A percentile compares a stretch with the other conserved stretches of the same genome.
Conservation (phyloP, 2,329 filamentous ascomycete genomes). For the Lecanosticta acicola region DNA sequence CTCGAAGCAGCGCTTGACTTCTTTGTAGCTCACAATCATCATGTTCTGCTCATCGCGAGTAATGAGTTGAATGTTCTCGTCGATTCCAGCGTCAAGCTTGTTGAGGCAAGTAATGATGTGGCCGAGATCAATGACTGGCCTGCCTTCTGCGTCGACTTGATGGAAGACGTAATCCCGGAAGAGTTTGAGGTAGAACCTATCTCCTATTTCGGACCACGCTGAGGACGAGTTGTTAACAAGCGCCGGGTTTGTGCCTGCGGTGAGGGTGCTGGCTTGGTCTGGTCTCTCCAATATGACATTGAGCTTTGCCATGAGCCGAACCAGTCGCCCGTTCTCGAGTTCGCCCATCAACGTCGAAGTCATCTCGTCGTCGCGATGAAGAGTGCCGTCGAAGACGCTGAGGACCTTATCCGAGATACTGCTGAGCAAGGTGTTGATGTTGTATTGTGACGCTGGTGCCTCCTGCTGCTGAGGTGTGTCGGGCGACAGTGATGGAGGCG, state of each 20-base stretch:
- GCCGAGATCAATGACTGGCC: conserved; percentile 76
- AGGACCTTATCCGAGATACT: conserved; percentile 74
- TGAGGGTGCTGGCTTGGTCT: conserved; percentile 51
- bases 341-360: conserved; percentile 68
- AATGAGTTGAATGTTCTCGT: conserved; percentile 78
- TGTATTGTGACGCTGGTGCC: conserved; percentile 47
- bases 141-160: conserved; percentile 79
- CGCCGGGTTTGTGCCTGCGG: conserved; percentile 26
- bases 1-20: conserved; percentile 65
- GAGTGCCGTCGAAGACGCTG: conserved; percentile 66
- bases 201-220: conserved; percentile 82
- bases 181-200: conserved; percentile 86
- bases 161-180: conserved; percentile 98
- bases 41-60: conserved; percentile 87
- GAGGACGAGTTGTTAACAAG: conserved; percentile 29
- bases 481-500: conserved; percentile 43
- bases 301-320: conserved; percentile 75
- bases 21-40: conserved; percentile 84
- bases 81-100: conserved; percentile 83
- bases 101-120: conserved; percentile 84
- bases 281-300: conserved; percentile 84
- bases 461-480: neutral
- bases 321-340: conserved; percentile 81
- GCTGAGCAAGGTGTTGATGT: conserved; percentile 71
- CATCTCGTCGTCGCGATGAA: conserved; percentile 74